These are phyloP conservation scores for Trichopus zeylanicus DNA, from an alignment of 116 monocot genomes.

Conservation along the genomic window DNA sequence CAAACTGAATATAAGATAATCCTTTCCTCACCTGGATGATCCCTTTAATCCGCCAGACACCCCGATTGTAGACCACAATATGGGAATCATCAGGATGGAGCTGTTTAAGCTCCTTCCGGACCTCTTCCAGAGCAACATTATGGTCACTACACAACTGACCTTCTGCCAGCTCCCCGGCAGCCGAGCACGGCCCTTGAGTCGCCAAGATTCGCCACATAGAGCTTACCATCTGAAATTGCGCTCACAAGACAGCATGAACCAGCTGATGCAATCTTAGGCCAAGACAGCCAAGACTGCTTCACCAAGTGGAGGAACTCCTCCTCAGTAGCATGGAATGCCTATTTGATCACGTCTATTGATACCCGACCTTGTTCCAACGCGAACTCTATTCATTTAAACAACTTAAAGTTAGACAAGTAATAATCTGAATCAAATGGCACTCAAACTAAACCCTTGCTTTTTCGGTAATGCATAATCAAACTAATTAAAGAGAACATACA, in stretches of 20 bases:
- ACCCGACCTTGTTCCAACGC: slow-evolving; percentile 73
- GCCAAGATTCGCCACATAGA: slow-evolving; percentile 91
- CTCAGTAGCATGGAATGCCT: slow-evolving; percentile 72
- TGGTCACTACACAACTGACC: slow-evolving; percentile 50
- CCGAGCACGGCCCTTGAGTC: slow-evolving; percentile 93
- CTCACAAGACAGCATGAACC: slow-evolving; percentile 91
- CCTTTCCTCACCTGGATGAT: slow-evolving; percentile 67
- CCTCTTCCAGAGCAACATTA: slow-evolving; percentile 79
- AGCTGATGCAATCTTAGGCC: slow-evolving; percentile 70
- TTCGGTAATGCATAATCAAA: too few relatives aligned
- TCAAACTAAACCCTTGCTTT: too few relatives aligned
- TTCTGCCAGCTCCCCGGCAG: slow-evolving; percentile 24
- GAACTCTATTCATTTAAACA: slow-evolving; percentile 33
- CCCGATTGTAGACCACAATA: slow-evolving; percentile 55
- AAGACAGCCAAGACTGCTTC: slow-evolving; percentile 45
- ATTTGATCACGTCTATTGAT: slow-evolving; percentile 65
- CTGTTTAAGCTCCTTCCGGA: slow-evolving; percentile 58
- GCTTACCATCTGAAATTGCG: slow-evolving; percentile 46
- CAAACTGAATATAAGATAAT: too few relatives aligned
- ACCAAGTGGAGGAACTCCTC: slow-evolving; percentile 78
- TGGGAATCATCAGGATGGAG: slow-evolving; percentile 82
- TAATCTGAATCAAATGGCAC: background rate
- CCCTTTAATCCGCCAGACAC: slow-evolving; percentile 90
- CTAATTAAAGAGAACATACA: background rate
- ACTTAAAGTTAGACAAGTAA: background rate